Evolutionary conservation across 345 rosid genomes (phyloP).

Genomic region (Acer saccharum): DNA sequence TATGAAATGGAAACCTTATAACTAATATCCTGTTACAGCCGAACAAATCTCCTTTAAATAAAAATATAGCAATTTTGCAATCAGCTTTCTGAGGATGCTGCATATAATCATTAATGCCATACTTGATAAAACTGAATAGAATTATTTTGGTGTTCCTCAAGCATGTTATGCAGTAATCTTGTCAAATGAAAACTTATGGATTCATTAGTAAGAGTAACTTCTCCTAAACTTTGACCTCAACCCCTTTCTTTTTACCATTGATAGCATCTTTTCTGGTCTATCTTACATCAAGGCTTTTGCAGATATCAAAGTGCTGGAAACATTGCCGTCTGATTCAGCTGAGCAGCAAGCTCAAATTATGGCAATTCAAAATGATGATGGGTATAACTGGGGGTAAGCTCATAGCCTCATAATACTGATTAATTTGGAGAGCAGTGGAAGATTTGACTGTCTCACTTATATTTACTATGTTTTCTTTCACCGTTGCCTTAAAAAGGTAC

Average conservation of each 20-base stretch:
- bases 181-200: neutral
- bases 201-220: neutral
- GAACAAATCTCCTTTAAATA: neutral
- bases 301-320: constrained; percentile 70
- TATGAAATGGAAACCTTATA: neutral
- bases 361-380: constrained; percentile 74
- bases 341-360: constrained; percentile 81
- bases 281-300: constrained; percentile 33
- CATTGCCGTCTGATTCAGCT: constrained; percentile 70
- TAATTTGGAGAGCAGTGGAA: neutral
- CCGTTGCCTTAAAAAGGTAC: constrained; percentile 54
- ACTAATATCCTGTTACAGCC: neutral
- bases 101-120: neutral
- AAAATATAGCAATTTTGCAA: neutral
- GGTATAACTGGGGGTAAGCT: constrained; percentile 96
- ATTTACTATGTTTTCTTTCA: constrained; percentile 8
- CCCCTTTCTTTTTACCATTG: neutral
- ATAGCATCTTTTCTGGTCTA: constrained; percentile 13
- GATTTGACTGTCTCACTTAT: neutral
- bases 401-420: neutral
- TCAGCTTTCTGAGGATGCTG: constrained; percentile 8
- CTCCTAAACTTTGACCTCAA: constrained; percentile 3
- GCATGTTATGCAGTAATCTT: neutral
- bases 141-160: neutral
- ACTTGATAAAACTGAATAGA: neutral